Conservation (phyloP, 73 alveolate species). For the Tetrahymena thermophila region DNA sequence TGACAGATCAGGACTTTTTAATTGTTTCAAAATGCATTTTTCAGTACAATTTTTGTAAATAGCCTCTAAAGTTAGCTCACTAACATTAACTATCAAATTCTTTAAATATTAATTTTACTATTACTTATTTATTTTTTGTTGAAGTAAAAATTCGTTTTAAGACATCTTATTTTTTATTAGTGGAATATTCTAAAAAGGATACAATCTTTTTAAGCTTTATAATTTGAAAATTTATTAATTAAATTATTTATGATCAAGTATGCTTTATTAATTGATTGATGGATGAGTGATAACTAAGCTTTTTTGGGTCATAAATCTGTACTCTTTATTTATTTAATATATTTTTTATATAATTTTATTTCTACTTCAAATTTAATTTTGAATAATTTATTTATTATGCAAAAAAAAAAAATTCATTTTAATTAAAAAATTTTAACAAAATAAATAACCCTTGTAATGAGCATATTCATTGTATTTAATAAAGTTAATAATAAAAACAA, state of each 20-base stretch:
- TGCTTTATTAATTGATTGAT: neutral
- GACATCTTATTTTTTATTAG: neutral
- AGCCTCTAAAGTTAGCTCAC: neutral
- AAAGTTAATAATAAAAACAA: no score
- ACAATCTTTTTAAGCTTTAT: neutral
- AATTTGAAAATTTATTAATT: no score
- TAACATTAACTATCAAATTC: neutral
- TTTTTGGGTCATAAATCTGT: no score
- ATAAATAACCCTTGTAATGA: no score
- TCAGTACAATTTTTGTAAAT: neutral
- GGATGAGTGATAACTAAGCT: neutral
- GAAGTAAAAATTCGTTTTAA: neutral
- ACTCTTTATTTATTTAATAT: neutral
- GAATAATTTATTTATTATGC: no score
- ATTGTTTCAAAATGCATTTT: neutral
- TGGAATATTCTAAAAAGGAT: neutral
- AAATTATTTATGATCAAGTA: neutral
- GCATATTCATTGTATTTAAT: no score
- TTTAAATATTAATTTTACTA: neutral
- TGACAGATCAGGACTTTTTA: neutral
- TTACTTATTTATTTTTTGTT: neutral
- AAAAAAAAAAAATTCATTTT: no score
- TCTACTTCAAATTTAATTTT: no score
- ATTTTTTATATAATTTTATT: no score
- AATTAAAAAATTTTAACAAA: no score